Conservation (phyloP, 2,329 filamentous ascomycete genomes). For the Zarea fungicola region DNA sequence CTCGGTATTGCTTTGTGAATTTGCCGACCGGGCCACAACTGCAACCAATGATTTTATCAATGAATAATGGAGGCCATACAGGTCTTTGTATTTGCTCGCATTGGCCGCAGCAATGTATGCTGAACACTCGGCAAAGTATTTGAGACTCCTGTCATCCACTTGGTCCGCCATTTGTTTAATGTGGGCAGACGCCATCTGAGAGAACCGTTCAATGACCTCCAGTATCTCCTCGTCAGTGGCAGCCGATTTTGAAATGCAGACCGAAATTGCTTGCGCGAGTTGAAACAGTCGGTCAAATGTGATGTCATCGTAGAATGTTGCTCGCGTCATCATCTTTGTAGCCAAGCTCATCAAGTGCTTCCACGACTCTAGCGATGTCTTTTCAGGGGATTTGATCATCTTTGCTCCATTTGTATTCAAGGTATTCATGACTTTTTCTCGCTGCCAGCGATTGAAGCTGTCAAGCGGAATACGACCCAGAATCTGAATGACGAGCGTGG, state of each 20-base stretch:
- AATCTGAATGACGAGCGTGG: slow-evolving; percentile 26
- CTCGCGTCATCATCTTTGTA: slow-evolving; percentile 44
- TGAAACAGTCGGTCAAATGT: slow-evolving; percentile 32
- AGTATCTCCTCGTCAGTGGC: slow-evolving; percentile 21
- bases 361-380: slow-evolving; percentile 26
- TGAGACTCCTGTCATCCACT: slow-evolving; percentile 36
- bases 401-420: slow-evolving; percentile 24
- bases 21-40: not conserved
- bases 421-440: slow-evolving; percentile 38
- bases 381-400: slow-evolving; percentile 22
- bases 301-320: slow-evolving; percentile 47
- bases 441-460: slow-evolving; percentile 35
- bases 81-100: slow-evolving; percentile 15
- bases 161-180: slow-evolving; percentile 41
- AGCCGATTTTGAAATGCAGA: slow-evolving; percentile 19
- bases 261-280: slow-evolving; percentile 28
- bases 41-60: slow-evolving; percentile 17
- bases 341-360: slow-evolving; percentile 39
- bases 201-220: slow-evolving; percentile 30
- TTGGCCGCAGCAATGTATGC: slow-evolving; percentile 13
- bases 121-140: slow-evolving; percentile 32
- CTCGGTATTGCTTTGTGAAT: not conserved
- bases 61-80: slow-evolving; percentile 20
- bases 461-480: slow-evolving; percentile 33
- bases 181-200: slow-evolving; percentile 25